Evolutionary conservation across 805 yeast species (phyloP).

Genomic region (Suhomyces sp.): DNA sequence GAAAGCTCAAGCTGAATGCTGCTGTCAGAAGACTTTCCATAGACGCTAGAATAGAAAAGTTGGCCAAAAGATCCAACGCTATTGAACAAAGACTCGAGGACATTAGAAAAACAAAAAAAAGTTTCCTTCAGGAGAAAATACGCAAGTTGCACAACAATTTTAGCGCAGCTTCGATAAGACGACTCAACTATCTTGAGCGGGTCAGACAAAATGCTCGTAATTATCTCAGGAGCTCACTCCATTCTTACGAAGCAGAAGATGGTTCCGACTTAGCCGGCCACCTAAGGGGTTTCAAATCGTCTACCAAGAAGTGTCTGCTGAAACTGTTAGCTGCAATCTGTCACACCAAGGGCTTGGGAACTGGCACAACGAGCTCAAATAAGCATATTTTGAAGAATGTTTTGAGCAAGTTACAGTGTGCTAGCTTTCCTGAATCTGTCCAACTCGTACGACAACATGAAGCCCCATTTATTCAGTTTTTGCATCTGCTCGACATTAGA

Average conservation of each 20-base stretch:
- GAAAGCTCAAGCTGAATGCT: neutral
- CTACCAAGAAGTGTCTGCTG: neutral
- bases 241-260: neutral
- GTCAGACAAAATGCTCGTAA: constrained; percentile 3
- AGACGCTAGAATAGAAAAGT: neutral
- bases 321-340: neutral
- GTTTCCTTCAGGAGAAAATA: neutral
- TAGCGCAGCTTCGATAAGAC: constrained; percentile 2
- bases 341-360: neutral
- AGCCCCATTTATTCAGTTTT: neutral
- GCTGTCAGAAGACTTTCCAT: neutral
- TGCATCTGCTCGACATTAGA: neutral
- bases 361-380: neutral
- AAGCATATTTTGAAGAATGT: neutral
- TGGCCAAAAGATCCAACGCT: neutral
- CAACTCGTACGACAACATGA: neutral
- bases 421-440: neutral
- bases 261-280: neutral
- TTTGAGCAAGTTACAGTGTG: neutral
- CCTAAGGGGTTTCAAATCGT: neutral
- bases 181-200: constrained; percentile 2
- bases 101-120: constrained; percentile 1
- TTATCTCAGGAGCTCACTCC: neutral
- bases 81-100: neutral
- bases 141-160: neutral